Base-by-base conservation (phyloP, 225 moss, liverwort and hornwort species). In the Polytrichum commune region DNA sequence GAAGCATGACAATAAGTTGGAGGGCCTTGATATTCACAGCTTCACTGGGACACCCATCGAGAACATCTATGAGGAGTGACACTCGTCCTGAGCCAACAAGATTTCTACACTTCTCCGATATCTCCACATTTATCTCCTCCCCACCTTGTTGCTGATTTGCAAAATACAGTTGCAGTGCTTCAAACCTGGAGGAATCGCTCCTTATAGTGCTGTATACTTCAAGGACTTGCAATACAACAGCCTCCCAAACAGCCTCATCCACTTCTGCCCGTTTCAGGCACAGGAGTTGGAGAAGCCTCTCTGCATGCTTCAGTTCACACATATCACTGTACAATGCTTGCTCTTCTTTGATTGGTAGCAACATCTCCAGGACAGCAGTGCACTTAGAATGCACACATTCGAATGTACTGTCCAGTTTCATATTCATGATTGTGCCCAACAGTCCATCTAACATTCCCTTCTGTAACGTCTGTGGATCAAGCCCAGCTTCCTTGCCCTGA, bases 391-490 rank as follows among this genome's bases (percentile, higher is more conserved):
- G 90, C 80, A 93, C 74, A 75, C 83, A 89, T 63, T 86, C 91
- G 75, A 95, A 93, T 35, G 86, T 86, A 75, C 95, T 89, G 69
- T 93, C 91, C 24, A 93, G 78, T 77, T 80, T 99, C 85, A 99
- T 83, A 22, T 80, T 82, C 84, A 91, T 81, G 62, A 99, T 74
- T 65, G 84, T 86, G 69, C 83, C 80, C 69, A 91, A 62, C 69
- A 99, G 82, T 62, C 83, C 81, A 68, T 88, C 87, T 61, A 91
- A 72, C 32, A 86, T 60, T 74, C 66, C 70, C 28, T 74, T 76
- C 67, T 85, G 88, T 38, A 79, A 66, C 35, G 32, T 74, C 27
- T 82, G 65, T 56, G 66, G 33, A 67, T 82, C 67, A n/a, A 68
- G 9, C 32, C 74, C 89, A 32, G 66, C 88, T 58, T 74, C 81